These are phyloP conservation scores for Chrysosporium queenslandicum DNA, from an alignment of 2,329 filamentous ascomycete species.

Conservation along the genomic window DNA sequence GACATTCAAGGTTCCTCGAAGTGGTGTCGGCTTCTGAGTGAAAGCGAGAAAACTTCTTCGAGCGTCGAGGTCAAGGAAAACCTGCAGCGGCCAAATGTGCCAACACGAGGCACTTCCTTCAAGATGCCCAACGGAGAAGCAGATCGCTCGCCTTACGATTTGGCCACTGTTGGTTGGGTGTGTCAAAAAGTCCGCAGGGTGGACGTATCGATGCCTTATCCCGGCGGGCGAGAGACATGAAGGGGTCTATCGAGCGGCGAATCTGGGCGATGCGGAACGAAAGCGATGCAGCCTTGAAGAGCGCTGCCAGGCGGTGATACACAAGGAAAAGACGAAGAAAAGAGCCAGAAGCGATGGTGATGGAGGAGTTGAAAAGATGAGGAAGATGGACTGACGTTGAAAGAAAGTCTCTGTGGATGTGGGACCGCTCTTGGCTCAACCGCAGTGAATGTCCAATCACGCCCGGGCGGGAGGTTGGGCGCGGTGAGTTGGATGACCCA, in stretches of 20 bases:
- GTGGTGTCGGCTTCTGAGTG: not conserved
- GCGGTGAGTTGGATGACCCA: not conserved
- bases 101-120: no score
- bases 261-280: not conserved
- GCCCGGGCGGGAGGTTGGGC: not conserved
- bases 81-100: no score
- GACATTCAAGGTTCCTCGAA: no score
- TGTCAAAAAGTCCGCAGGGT: no score
- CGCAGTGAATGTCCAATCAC: not conserved
- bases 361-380: not conserved
- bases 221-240: no score
- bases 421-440: not conserved
- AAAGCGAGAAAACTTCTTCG: not conserved
- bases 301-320: not conserved
- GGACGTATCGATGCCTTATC: no score
- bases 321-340: not conserved
- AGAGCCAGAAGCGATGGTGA: not conserved
- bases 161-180: no score
- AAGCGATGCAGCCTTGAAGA: not conserved
- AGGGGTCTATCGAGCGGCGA: not conserved
- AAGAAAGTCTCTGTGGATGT: slow-evolving; percentile 7
- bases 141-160: no score
- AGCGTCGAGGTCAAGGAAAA: no score
- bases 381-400: slow-evolving; percentile 12
- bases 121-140: no score